A percentile compares a stretch with the other conserved stretches of the same genome.
phyloP scores from a whole-genome alignment of 345 rosid genomes.

The Garcia nutans region DNA sequence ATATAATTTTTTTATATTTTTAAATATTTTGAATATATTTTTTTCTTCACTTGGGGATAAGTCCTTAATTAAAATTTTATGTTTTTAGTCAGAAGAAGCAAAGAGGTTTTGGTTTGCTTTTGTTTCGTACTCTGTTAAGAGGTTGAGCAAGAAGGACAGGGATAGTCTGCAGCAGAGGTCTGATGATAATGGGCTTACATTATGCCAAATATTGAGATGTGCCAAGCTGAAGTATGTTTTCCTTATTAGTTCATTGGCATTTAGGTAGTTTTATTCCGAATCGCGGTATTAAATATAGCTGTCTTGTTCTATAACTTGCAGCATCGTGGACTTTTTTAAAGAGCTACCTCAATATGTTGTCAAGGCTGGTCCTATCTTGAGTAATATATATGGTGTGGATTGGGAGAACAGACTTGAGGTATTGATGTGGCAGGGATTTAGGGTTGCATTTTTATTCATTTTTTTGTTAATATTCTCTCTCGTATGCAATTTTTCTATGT shows the following conservation, averaged over 20 bases:
- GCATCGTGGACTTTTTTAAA: slow-evolving; percentile 79
- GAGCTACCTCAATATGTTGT: slow-evolving; percentile 87
- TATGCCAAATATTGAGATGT: slow-evolving; percentile 72
- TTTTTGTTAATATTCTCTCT: background rate
- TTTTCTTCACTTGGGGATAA: background rate
- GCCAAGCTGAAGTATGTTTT: slow-evolving; percentile 65
- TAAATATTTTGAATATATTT: background rate
- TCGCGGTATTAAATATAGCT: background rate
- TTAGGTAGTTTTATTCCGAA: background rate
- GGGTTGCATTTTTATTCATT: background rate
- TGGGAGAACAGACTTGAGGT: slow-evolving; percentile 97
- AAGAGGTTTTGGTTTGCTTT: slow-evolving; percentile 88
- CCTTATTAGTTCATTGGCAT: slow-evolving; percentile 6
- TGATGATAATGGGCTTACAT: slow-evolving; percentile 46
- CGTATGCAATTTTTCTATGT: background rate
- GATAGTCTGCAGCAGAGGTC: slow-evolving; percentile 32
- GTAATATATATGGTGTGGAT: slow-evolving; percentile 63
- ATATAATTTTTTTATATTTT: background rate
- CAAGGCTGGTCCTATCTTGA: slow-evolving; percentile 71
- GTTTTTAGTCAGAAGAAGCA: slow-evolving; percentile 70
- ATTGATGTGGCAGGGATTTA: slow-evolving; percentile 9
- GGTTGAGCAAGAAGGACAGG: slow-evolving; percentile 47
- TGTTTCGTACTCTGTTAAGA: slow-evolving; percentile 61
- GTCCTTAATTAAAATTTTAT: slow-evolving; percentile 6
- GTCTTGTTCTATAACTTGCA: slow-evolving; percentile 29